Percentiles rank a stretch among this genome's conserved stretches.
These are phyloP conservation scores for Cutaneotrichosporon sp. DNA, from an alignment of 1,284 basidiomycete species.

Conservation along the genomic window DNA sequence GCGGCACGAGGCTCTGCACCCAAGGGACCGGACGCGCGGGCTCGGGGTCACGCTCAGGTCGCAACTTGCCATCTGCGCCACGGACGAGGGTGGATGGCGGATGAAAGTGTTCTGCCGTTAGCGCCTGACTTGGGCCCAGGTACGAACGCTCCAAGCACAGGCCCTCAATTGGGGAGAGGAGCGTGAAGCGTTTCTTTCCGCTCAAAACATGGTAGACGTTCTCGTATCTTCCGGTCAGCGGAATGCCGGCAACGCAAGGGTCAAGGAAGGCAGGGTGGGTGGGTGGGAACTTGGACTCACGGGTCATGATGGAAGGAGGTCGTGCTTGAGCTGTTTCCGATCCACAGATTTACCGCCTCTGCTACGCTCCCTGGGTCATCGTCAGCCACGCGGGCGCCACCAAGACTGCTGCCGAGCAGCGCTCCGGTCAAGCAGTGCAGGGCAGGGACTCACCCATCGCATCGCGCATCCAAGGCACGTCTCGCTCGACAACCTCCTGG, in stretches of 20 bases:
- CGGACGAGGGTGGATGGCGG: conserved; percentile 39
- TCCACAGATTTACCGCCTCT: conserved; percentile 90
- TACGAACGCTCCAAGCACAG: conserved; percentile 71
- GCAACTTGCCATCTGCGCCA: conserved; percentile 14
- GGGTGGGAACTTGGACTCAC: conserved; percentile 19
- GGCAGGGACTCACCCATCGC: conserved; percentile 68
- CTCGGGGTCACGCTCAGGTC: conserved; percentile 39
- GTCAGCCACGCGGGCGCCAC: background rate
- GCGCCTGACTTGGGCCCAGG: conserved; percentile 10
- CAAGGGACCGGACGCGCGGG: conserved; percentile 62
- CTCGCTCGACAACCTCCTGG: conserved; percentile 64
- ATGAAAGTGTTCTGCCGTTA: conserved; percentile 39
- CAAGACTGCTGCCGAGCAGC: background rate
- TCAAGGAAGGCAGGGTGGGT: background rate
- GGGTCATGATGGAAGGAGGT: conserved; percentile 78
- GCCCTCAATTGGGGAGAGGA: conserved; percentile 83
- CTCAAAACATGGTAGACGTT: conserved; percentile 85
- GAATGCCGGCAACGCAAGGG: background rate
- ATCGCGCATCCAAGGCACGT: conserved; percentile 72
- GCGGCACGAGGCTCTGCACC: conserved; percentile 64
- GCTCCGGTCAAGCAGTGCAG: background rate
- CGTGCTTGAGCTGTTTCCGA: conserved; percentile 71
- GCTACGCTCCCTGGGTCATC: conserved; percentile 62
- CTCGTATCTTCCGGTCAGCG: conserved; percentile 61
- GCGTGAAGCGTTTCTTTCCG: conserved; percentile 78